Base-by-base conservation (phyloP, 2,329 filamentous ascomycete genomes). In the Ophiognomonia clavigignenti-juglandacearum region DNA sequence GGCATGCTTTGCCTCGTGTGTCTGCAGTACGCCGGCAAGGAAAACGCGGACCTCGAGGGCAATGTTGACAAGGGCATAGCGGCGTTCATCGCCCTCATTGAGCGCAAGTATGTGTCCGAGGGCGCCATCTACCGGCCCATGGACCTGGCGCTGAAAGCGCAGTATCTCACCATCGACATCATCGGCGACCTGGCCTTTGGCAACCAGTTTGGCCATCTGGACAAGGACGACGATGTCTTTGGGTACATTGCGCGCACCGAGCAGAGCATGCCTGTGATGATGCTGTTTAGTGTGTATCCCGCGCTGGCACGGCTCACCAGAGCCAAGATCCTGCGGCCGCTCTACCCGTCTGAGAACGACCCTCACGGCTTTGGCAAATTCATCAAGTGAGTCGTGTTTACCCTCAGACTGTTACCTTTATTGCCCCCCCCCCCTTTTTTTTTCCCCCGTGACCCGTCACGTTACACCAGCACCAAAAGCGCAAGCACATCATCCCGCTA, bases 131-230 rank as follows among this genome's bases (percentile, higher is more conserved):
- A 53, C 23, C 71, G 72, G 44, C 59, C 67, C 6, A 64, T 77
- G 55, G 74, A 81, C 52, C 56, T 80, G 38, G 72, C 71, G 5
- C 62, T 63, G 26, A 73, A 74, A 44, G 66, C 72, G 3, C 72
- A 76, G 45, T 78, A 68, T 61, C 70, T 79, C 38, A 77, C 75
- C 1, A 61, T 80, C 3, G 77, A 81, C 52, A 72, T 79, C 32
- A 77, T 81, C 50, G 73, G 68, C 20, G 65, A 68, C 3, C 56
- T 81, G 11, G 73, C 71, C 1, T 72, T 79, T 23, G 76, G 75
- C 35, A 57, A 67, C 39, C 59, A 66, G 4, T 73, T 78, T 42
- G 72, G 73, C 9, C 74, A 71, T 53, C 57, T 75, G 4, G 63
- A 67, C 6, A 51, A 62, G 14, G 70, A 78, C 56, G 55, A 60